Conservation (phyloP, 106 monocot genomes). For the Acorus gramineus region DNA sequence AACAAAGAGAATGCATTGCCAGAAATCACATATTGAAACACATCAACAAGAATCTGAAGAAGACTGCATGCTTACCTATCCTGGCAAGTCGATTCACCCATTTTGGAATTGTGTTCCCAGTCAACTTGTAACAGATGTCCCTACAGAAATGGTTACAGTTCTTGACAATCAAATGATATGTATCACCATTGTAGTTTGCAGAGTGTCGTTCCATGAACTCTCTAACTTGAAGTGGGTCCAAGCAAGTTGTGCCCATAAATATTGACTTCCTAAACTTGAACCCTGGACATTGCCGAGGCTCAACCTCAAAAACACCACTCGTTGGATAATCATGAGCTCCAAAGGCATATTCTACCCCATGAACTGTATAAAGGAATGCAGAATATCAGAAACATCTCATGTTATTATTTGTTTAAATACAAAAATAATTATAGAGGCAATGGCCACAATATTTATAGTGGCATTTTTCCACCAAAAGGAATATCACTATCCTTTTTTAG, state of each 20-base stretch:
- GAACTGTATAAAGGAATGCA: conserved; percentile 1
- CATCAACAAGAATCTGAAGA: too few species aligned
- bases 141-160: conserved; percentile 23
- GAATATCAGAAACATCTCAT: too few species aligned
- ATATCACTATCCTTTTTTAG: too few species aligned
- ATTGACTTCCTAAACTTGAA: conserved; percentile 21
- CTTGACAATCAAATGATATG: conserved; percentile 13
- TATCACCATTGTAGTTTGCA: conserved; percentile 17
- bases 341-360: conserved; percentile 21
- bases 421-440: too few species aligned
- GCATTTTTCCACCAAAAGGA: too few species aligned
- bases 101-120: conserved; percentile 12
- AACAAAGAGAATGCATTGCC: too few species aligned
- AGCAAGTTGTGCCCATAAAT: conserved; percentile 19
- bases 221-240: conserved; percentile 16
- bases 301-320: conserved; percentile 21
- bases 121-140: conserved; percentile 16
- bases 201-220: conserved; percentile 19
- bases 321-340: conserved; percentile 16
- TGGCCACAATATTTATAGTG: too few species aligned
- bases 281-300: conserved; percentile 18
- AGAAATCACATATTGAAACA: too few species aligned
- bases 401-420: too few species aligned
- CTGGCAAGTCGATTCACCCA: conserved; percentile 20
- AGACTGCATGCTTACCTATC: conserved; percentile 5